Evolutionary conservation across 768 basidiomycete species (phyloP), one percentile per base, ranked within the genome.

Genomic region (Russula lepida): DNA sequence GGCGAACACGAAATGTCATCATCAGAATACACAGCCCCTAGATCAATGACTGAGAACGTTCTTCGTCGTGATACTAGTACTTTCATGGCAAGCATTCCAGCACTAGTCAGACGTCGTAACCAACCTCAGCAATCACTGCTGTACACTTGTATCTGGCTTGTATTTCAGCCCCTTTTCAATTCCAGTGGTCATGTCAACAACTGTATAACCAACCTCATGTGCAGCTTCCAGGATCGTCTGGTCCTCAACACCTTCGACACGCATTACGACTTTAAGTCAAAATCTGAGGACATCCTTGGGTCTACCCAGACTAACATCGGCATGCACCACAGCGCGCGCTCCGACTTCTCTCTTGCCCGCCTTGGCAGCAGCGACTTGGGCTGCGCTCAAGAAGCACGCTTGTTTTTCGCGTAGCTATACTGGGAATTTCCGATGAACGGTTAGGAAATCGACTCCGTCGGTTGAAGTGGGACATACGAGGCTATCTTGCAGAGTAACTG

Each of bases 351-450:
- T 70, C 71, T 84, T 84, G 21, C 84, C 84, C 65, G 76, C 67
- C 23, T 76, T 72, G 23, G 76, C 74, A 0, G 86, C 86, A 33
- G 79, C 74, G 46, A 81, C 69, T 69, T 88, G 86, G 56, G 89
- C 70, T 1, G 88, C 89, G 5, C 86, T 84, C 0, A 89, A 77
- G 69, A 89, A 79, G 68, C 88, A 90, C 3, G 85, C 88, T 88
- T 59, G 15, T 19, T n/a, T n/a, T n/a, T 53, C 27, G 23, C 50
- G 12, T 15, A 15, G 2, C 6, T 39, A 60, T 65, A 66, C 66
- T 66, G 25, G 21, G 35, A 13, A 33, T 12, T 9, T 1, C 13
- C 13, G 33, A 33, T 33, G 15, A 30, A 32, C 39, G 28, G 21
- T 11, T 35, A 9, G 28, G 9, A 2, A 1, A 23, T 9, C n/a